Evolutionary conservation across 2,329 filamentous ascomycete genomes (phyloP).

Genomic region (Colletotrichum trifolii): DNA sequence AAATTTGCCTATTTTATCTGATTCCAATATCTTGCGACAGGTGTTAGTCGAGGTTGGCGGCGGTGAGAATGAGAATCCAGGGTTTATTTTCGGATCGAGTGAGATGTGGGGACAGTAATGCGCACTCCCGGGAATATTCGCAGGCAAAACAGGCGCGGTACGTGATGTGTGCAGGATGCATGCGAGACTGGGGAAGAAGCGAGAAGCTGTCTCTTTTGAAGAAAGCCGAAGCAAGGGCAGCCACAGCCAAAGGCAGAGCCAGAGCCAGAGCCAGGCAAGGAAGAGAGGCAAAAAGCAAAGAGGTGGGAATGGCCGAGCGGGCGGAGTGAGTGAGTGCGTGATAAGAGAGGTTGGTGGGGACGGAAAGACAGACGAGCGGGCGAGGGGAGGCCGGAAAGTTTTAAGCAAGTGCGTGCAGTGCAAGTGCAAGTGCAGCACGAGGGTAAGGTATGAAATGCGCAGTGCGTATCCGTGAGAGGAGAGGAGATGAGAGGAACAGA

Average conservation of each 20-base stretch:
- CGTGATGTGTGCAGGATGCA: constrained; percentile 8
- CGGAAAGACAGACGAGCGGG: constrained; percentile 26
- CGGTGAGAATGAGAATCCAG: constrained; percentile 33
- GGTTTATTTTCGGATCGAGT: constrained; percentile 36
- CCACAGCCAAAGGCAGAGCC: not conserved
- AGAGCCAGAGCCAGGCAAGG: constrained; percentile 5
- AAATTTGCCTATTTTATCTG: constrained; percentile 24
- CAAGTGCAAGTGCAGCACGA: constrained; percentile 10
- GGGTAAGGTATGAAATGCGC: constrained; percentile 3
- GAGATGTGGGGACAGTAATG: constrained; percentile 31
- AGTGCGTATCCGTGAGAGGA: not conserved
- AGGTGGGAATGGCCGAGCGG: constrained; percentile 30
- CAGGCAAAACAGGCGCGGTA: constrained; percentile 19
- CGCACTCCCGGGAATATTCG: constrained; percentile 27
- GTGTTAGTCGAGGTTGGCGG: constrained; percentile 35
- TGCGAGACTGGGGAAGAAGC: constrained; percentile 16
- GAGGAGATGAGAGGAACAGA: constrained; percentile 18
- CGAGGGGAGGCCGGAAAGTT: constrained; percentile 31
- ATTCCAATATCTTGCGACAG: constrained; percentile 12
- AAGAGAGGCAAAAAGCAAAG: constrained; percentile 22
- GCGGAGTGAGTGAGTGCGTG: constrained; percentile 22
- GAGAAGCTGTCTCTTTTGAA: constrained; percentile 17
- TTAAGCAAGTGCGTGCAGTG: constrained; percentile 31
- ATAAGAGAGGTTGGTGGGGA: constrained; percentile 37
- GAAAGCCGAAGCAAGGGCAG: no score